Evolutionary conservation across 2,329 filamentous ascomycete species (phyloP), one percentile per base, ranked within the genome.

Genomic region (Herpomyces periplanetae): DNA sequence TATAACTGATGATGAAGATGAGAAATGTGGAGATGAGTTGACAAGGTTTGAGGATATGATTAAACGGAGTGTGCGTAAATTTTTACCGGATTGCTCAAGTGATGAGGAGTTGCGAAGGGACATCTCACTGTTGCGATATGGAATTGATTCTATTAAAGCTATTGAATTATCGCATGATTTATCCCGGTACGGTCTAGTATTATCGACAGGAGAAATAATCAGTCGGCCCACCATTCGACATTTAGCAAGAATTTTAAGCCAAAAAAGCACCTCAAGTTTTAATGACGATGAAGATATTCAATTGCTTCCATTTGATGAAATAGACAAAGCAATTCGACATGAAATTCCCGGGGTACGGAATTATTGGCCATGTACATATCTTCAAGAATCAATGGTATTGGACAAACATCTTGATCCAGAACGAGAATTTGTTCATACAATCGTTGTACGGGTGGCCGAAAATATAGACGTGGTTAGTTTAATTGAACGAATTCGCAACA

Each of bases 341-440:
- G n/a, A n/a, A n/a, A n/a, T n/a, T n/a, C n/a, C n/a, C n/a, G n/a
- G n/a, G 0, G 40, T 63, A 2, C 36, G 49, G 12, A 43, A 40
- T 1, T 44, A 85, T 5, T 38, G 73, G 3, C 71, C 71, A 1
- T 87, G 73, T 31, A 84, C 69, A 2, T 64, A 71, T 1, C 40
- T 88, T 0, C 73, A 88, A 34, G 64, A 84, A 39, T 63, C 61
- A 1, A 87, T 87, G 69, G 43, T 87, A 1, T 59, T 56, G 2
- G 50, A 53, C 5, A 38, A 38, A 11, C 27, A 34, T 3, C 38
- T 38, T 28, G 42, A 25, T 2, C 36, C 36, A 2, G 34, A 40
- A 5, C 36, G 36, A 2, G 34, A 40, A 5, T 37, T 38, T 1
- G 44, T 55, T 2, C 87, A 87, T 32, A 55, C 50, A 29, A 87